phyloP scores from a whole-genome alignment of 768 basidiomycete genomes.

The Asterophora parasitica region DNA sequence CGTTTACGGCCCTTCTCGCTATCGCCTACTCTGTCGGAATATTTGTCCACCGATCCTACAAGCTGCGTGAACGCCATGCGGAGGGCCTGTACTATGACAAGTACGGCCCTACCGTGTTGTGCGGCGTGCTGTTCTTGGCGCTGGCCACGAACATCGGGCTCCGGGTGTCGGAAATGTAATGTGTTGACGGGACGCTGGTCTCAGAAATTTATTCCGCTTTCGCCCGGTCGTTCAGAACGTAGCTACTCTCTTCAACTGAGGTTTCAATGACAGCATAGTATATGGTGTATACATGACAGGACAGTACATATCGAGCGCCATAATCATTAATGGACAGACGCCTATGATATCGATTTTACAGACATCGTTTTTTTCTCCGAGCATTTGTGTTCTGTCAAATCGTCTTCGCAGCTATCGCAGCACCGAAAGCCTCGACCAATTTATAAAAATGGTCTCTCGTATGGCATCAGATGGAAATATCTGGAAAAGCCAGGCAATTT shows the following conservation, averaged over 20 bases:
- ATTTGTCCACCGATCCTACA: slow-evolving; percentile 71
- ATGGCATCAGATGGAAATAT: no score
- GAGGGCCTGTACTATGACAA: slow-evolving; percentile 87
- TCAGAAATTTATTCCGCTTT: background rate
- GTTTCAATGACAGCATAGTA: background rate
- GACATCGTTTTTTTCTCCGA: background rate
- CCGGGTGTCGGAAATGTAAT: slow-evolving; percentile 51
- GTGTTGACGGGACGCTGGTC: background rate
- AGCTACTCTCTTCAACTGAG: background rate
- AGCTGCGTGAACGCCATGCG: slow-evolving; percentile 65
- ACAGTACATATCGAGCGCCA: background rate
- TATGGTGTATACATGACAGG: background rate
- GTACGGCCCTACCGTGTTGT: slow-evolving; percentile 78
- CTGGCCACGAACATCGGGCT: slow-evolving; percentile 73
- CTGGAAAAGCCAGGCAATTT: no score
- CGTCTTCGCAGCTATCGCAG: no score
- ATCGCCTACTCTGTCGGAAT: slow-evolving; percentile 84
- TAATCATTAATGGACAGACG: background rate
- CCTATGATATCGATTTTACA: background rate
- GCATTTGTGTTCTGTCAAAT: background rate
- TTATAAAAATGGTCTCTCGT: no score
- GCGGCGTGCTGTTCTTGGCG: slow-evolving; percentile 62
- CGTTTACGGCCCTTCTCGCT: slow-evolving; percentile 80
- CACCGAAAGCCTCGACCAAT: no score
- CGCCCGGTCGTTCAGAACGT: background rate